Base-by-base conservation (phyloP, 2,329 filamentous ascomycete species). In the Davidsoniella virescens region DNA sequence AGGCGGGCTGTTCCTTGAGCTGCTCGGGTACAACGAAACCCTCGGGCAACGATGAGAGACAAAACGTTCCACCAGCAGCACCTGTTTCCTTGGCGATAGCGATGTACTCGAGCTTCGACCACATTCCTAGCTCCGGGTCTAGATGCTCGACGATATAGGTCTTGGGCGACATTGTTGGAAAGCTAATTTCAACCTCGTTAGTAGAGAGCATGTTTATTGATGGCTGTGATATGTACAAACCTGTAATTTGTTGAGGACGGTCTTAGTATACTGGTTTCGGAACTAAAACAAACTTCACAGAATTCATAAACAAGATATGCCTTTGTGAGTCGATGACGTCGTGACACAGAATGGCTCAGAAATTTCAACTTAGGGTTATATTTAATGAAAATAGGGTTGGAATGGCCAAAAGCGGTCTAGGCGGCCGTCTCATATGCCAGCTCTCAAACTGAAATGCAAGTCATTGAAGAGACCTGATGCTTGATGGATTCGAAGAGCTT, bases 101-200 rank as follows among this genome's bases (percentile, higher is more conserved):
- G 50, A 78, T 70, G 68, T 98, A 98, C 69, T 98, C 92, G 49
- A 96, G 76, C 56, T 86, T 80, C 20, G 92, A 96, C 92, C 92
- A 98, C 39, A 79, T 76, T 33, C 93, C 92, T 26, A 98, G 75
- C 66, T 98, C 92, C 39, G 85, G 82, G 68, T 98, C 92, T 56
- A 98, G 80, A 66, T 98, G 90, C 70, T 96, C 90, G 59, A 96
- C 88, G 60, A 96, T 84, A 67, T 92, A 95, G 41, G 80, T 88
- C 66, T 72, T 52, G 45, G 52, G 44, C 25, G 48, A 20, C 16
- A 26, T 47, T 50, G 20, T 40, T 20, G 17, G 16, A 36, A 7
- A 39, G 9, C 20, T 52, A n/a, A 14, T 4, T 6, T 40, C 8
- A 14, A 25, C 4, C 10, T 33, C 10, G 26, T 33, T 33, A 8